phyloP scores from a whole-genome alignment of 2,329 filamentous ascomycete genomes.

The Diplodia intermedia region DNA sequence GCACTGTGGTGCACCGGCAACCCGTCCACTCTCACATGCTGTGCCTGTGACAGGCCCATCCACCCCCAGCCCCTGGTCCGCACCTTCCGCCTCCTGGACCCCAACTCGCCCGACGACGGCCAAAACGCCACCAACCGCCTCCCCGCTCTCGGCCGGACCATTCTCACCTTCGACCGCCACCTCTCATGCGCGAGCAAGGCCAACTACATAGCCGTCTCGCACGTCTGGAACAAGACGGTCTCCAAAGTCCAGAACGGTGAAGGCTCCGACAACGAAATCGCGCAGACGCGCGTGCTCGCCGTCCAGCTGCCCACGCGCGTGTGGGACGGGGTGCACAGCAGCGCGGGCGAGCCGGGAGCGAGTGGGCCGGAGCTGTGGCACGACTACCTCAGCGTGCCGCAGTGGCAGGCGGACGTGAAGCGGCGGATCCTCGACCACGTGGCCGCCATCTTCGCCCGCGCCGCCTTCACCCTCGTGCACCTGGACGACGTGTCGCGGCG shows the following conservation, averaged over 20 bases:
- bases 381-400: slow-evolving; percentile 37
- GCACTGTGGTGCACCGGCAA: neutral
- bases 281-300: neutral
- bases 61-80: neutral
- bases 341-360: neutral
- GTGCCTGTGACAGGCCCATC: neutral
- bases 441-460: neutral
- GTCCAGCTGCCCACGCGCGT: neutral
- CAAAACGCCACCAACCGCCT: neutral
- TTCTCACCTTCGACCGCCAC: slow-evolving; percentile 18
- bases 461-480: slow-evolving; percentile 5
- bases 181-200: neutral
- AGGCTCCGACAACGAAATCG: neutral
- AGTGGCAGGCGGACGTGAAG: slow-evolving; percentile 26
- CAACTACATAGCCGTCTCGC: slow-evolving; percentile 23
- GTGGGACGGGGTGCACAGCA: neutral
- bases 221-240: slow-evolving; percentile 28
- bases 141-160: neutral
- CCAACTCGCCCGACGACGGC: neutral
- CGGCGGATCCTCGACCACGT: slow-evolving; percentile 29
- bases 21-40: neutral
- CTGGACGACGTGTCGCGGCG: neutral
- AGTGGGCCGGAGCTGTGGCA: slow-evolving; percentile 34
- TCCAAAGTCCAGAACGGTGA: slow-evolving; percentile 15
- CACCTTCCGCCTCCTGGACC: neutral